A percentile compares a stretch with the other conserved stretches of the same genome.
Conservation (phyloP, 495 filamentous ascomycete species). For the Lindgomyces ingoldianus region DNA sequence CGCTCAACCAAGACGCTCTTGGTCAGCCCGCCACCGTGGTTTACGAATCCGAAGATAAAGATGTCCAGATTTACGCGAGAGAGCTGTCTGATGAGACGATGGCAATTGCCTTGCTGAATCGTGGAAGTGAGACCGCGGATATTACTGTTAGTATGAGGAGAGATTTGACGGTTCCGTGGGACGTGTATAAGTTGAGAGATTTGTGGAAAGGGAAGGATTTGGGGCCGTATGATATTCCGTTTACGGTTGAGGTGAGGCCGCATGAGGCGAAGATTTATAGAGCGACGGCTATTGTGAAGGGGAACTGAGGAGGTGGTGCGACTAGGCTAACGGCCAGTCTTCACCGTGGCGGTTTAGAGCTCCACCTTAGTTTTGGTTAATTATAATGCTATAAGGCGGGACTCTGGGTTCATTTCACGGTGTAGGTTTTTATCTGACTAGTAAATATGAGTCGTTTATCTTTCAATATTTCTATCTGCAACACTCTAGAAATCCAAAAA, state of each 20-base stretch:
- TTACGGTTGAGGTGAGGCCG: conserved; percentile 31
- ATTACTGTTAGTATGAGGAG: conserved; percentile 30
- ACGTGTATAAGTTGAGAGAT: conserved; percentile 36
- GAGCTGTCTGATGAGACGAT: conserved; percentile 30
- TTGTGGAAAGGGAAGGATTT: conserved; percentile 35
- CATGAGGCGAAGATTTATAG: conserved; percentile 38
- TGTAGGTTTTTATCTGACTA: no score
- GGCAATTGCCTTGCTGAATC: conserved; percentile 36
- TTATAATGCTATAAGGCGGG: no score
- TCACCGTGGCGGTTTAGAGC: neutral
- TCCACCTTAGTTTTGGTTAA: neutral
- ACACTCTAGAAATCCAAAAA: no score
- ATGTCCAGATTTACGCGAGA: conserved; percentile 23
- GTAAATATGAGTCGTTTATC: no score
- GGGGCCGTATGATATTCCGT: conserved; percentile 41
- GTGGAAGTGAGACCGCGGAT: conserved; percentile 29
- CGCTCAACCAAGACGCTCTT: conserved; percentile 26
- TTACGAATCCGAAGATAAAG: conserved; percentile 2
- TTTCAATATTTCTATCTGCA: no score
- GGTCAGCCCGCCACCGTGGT: conserved; percentile 11
- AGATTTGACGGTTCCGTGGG: conserved; percentile 35
- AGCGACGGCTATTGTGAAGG: neutral
- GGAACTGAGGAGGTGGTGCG: no score
- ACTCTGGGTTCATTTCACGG: no score
- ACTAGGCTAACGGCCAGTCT: neutral